Base-by-base conservation (phyloP, 441 rosid genomes). In the Erodium texanum region DNA sequence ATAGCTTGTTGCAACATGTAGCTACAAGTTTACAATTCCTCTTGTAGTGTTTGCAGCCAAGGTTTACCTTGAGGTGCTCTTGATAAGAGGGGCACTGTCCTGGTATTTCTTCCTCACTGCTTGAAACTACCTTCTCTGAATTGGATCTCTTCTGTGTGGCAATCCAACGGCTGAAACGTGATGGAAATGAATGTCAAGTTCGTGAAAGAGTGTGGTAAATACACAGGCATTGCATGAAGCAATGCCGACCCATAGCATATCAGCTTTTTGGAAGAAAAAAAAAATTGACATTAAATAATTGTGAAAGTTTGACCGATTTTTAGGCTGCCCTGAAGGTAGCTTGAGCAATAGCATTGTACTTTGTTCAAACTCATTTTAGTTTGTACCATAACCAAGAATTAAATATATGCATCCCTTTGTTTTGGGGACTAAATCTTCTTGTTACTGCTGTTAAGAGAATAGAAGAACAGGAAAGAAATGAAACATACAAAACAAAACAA, bases 21-120 rank as follows among this genome's bases (percentile, higher is more conserved):
- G 83, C 76, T 41, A 85, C 56, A 61, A 89, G 90, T 78, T 91
- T 89, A 75, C 95, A 87, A 59, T 75, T 87, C 77, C 89, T 87
- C 74, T 80, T 87, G 75, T 89, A 89, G 78, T 89, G 97, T 75
- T 84, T 82, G 83, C 96, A 91, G 64, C 97, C 96, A 27, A 80
- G 75, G 66, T 64, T 75, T 62, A 56, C 65, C 64, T 77, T 68
- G 0, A 63, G 27, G 70, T 82, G 68, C 61, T 91, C 92, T 58
- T 71, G 71, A 77, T 82, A 87, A 20, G 92, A 86, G 73, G 90
- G 86, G 71, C 73, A 70, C 68, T 72, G 84, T 64, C 87, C 89
- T 15, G 75, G 83, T 79, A 82, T 62, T 54, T 75, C 82, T 74
- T 82, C 85, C 68, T 70, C 80, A 32, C 75, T 68, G 69, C 68